Evolutionary conservation across 1,139 yeast genomes (phyloP), one percentile per base, ranked within the genome.

Genomic region (Pichia sp.): DNA sequence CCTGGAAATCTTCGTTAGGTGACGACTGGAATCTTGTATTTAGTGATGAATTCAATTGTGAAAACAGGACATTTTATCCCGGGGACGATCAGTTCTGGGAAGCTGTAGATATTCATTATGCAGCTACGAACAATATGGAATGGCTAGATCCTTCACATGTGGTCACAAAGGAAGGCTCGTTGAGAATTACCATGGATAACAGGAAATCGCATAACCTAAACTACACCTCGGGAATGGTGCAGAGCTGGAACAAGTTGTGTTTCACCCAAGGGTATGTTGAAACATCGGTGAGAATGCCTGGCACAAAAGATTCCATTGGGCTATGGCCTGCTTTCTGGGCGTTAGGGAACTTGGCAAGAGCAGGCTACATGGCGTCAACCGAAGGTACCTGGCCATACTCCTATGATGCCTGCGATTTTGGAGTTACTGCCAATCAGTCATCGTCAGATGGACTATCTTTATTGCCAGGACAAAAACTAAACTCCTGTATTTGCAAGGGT

Each of bases 91-190:
- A 81, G 67, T 82, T 81, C 64, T 82, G 82, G 74, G 72, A 76
- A 45, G 85, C 82, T 11, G 80, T 79, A 6, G 82, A 81, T 65
- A 61, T 81, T 40, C 75, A 81, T 63, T 82, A 82, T 67, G 85
- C 74, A 62, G 85, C 85, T 10, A 82, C 87, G 19, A 67, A 72
- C 51, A 86, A 81, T 73, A 74, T 82, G 61, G 87, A 82, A 68
- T 82, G 86, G 85, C 81, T 81, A 65, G 84, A 79, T 61, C 87
- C 87, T 2, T 86, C 82, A 68, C 85, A 85, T 2, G 76, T 73
- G 1, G 71, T 78, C 16, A 82, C 87, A 0, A 67, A 68, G 2
- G 72, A 79, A 56, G 86, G 86, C 52, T 72, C 83, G 0, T 64
- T 77, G n/a, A 67, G 64, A 34, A 60, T 82, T 10, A 71, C 80